Evolutionary conservation across 306 rosid genomes (phyloP).

Genomic region (Trifolium pratense): DNA sequence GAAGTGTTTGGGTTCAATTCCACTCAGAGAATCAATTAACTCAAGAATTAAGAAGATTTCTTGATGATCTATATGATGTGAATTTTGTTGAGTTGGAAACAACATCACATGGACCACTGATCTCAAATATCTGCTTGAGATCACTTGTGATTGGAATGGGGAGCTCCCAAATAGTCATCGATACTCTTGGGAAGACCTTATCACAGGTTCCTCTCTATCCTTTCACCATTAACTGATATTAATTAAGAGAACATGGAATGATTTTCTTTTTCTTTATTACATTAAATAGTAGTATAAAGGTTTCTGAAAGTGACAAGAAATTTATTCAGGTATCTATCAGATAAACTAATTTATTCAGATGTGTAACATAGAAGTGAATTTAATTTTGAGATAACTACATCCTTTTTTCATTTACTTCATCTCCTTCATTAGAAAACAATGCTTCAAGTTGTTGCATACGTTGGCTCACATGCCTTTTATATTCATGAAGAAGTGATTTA

Average conservation of each 20-base stretch:
- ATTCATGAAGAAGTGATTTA: no score
- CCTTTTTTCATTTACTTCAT: neutral
- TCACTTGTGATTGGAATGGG: no score
- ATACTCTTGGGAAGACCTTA: no score
- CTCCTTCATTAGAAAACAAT: no score
- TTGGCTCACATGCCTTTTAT: no score
- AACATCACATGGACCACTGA: neutral
- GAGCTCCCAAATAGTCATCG: no score
- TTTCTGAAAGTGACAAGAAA: neutral
- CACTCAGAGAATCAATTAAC: neutral
- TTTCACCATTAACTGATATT: neutral
- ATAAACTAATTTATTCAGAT: neutral
- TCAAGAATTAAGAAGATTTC: neutral
- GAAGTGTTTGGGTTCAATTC: slow-evolving; percentile 22
- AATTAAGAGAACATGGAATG: neutral
- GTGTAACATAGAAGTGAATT: no score
- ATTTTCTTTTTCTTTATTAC: neutral
- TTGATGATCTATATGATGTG: neutral
- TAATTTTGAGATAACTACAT: neutral
- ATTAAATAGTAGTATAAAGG: neutral
- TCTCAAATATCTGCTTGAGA: neutral
- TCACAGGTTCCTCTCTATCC: neutral
- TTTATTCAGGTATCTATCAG: neutral
- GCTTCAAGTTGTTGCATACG: no score
- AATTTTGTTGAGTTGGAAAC: slow-evolving; percentile 1